Base-by-base conservation (phyloP, 371 early-diverging fungal species). In the Capniomyces stellatus region DNA sequence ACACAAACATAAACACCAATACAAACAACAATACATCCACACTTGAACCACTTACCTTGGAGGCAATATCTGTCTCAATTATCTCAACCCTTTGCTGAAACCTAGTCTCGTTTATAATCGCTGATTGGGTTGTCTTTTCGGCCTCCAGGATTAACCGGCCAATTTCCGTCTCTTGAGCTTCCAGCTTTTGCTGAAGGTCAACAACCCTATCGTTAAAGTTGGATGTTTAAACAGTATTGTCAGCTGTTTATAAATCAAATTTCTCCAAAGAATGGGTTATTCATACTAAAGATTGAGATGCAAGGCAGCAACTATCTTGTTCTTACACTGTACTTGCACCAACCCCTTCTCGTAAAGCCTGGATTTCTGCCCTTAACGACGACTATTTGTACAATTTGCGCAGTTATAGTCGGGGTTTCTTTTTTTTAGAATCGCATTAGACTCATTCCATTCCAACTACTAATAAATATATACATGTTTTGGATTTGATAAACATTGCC, bases 341-440 rank as follows among this genome's bases (percentile, higher is more conserved):
- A 21, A 57, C 29, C 21, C 54, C 55, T 46, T 66, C 67, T 6
- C 64, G 59, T 2, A 68, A 51, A 10, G 66, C 54, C 4, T 69
- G 27, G 12, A 75, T 55, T 41, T 76, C 75, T 42, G 66, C 64
- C 25, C 72, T 71, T 47, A 82, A 61, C 35, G 30, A 39, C 29
- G 58, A 82, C 58, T 83, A 83, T 48, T 83, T 78, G 22, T 81
- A 40, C 13, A 40, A 40, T n/a, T n/a, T n/a, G n/a, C n/a, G n/a
- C n/a, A n/a, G n/a, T n/a, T n/a, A n/a, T n/a, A n/a, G n/a, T n/a
- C n/a, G n/a, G n/a, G n/a, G n/a, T n/a, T n/a, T n/a, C n/a, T n/a
- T n/a, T n/a, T n/a, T n/a, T n/a, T n/a, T n/a, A n/a, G n/a, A n/a
- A n/a, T n/a, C n/a, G n/a, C n/a, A n/a, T n/a, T n/a, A n/a, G n/a